Conservation (phyloP, 768 basidiomycete species). For the Lactarius evosmus region DNA sequence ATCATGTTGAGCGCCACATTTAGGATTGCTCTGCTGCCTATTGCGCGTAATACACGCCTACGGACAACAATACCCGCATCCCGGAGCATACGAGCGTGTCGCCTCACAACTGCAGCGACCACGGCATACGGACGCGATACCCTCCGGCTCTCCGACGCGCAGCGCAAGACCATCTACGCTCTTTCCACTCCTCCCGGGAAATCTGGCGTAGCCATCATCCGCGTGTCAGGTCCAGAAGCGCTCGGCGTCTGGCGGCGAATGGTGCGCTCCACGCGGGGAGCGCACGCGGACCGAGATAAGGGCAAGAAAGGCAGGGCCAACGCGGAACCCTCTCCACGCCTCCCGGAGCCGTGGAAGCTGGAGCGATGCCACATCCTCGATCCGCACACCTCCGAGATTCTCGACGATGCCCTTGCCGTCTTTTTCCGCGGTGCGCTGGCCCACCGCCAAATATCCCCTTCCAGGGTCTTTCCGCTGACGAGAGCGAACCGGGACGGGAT, state of each 20-base stretch:
- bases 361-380: slow-evolving; percentile 67
- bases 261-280: slow-evolving; percentile 40
- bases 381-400: slow-evolving; percentile 52
- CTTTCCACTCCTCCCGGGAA: slow-evolving; percentile 85
- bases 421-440: slow-evolving; percentile 66
- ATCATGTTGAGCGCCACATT: slow-evolving; percentile 6
- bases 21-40: neutral
- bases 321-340: neutral
- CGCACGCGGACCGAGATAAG: neutral
- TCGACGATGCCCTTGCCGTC: slow-evolving; percentile 80
- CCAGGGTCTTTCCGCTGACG: slow-evolving; percentile 1
- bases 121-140: neutral
- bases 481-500: neutral
- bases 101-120: neutral
- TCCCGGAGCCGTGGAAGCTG: slow-evolving; percentile 63
- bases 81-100: neutral
- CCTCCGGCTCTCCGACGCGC: slow-evolving; percentile 44
- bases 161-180: slow-evolving; percentile 79
- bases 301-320: slow-evolving; percentile 22
- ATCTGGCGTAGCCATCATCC: slow-evolving; percentile 77
- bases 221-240: slow-evolving; percentile 78
- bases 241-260: slow-evolving; percentile 57
- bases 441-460: neutral
- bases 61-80: neutral
- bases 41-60: neutral